These are phyloP conservation scores for Mycena olivaceomarginata DNA, from an alignment of 768 basidiomycete species.

Conservation along the genomic window DNA sequence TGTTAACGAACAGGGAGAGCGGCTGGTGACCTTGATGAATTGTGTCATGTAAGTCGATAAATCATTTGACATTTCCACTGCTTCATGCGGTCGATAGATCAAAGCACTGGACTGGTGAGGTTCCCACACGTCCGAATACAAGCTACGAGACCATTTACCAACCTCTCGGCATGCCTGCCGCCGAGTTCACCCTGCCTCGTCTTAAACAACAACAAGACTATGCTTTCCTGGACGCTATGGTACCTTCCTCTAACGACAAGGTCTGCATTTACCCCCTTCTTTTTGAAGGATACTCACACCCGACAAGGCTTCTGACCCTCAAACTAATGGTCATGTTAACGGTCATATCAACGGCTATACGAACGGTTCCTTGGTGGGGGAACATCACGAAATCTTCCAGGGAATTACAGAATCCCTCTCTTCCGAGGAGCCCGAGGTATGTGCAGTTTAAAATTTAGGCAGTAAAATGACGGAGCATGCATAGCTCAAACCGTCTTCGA, in stretches of 20 bases:
- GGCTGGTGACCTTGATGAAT: conserved; percentile 25
- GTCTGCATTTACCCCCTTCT: not conserved
- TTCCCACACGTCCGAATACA: conserved; percentile 29
- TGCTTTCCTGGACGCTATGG: conserved; percentile 41
- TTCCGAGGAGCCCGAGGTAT: not conserved
- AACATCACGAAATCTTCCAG: not conserved
- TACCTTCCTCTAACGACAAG: conserved; percentile 22
- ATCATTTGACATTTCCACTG: conserved; percentile 35
- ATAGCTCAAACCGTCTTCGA: not conserved
- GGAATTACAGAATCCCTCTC: not conserved
- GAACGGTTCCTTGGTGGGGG: not conserved
- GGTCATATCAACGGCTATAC: not conserved
- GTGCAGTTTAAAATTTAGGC: not conserved
- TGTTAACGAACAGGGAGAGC: conserved; percentile 49
- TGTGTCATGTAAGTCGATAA: conserved; percentile 36
- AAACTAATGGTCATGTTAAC: not conserved
- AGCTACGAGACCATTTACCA: conserved; percentile 46
- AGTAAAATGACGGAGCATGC: not conserved
- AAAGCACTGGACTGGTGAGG: conserved; percentile 27
- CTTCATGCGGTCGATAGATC: conserved; percentile 31
- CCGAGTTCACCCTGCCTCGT: conserved; percentile 7
- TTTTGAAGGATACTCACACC: not conserved
- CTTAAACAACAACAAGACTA: conserved; percentile 7
- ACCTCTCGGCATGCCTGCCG: conserved; percentile 27
- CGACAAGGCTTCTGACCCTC: not conserved